Evolutionary conservation across 495 filamentous ascomycete species (phyloP), one percentile per base, ranked within the genome.

Genomic region (Margaritispora aquatica): DNA sequence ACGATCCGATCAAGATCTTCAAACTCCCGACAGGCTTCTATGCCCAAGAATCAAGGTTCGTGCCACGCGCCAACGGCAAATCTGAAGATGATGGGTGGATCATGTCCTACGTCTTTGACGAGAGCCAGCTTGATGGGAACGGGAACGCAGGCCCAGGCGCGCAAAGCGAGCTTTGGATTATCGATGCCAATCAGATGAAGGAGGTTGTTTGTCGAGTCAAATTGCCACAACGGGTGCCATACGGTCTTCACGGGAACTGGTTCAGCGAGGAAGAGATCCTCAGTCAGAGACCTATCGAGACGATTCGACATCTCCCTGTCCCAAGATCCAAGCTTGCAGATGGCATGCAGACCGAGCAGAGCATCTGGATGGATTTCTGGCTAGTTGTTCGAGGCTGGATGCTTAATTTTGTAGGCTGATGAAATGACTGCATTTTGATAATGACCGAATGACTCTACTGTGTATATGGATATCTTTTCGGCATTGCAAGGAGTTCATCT

Each of bases 181-280:
- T 87, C 52, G 76, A 87, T 64, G 84, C 84, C 17, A 73, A 61
- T 52, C 71, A 71, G 10, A 86, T 88, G 82, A 72, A 59, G 47
- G 73, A 80, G 7, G 74, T 87, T 0, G 69, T 84, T 24, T 79
- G 76, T 10, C 76, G 66, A 55, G 73, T 88, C 31, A 60, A 66
- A 27, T 67, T 88, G 49, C 84, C 84, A 19, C 84, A 85, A 67
- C 66, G 84, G 26, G 85, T 88, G 4, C 85, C 84, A 20, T 87
- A 87, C 63, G 84, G 85, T 0, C 68, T 88, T 55, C 85, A 88
- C 71, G 84, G 84, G 9, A 75, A 74, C 49, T 88, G 84, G 84
- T 87, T 87, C 59, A 64, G 70, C 0, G 80, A 84, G 68, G 74
- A 78, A 55, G 70, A 84, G 61, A 77, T 87, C 24, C 26, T 55